Conservation (phyloP, 208 protist genomes). For the Crithidia sp. region DNA sequence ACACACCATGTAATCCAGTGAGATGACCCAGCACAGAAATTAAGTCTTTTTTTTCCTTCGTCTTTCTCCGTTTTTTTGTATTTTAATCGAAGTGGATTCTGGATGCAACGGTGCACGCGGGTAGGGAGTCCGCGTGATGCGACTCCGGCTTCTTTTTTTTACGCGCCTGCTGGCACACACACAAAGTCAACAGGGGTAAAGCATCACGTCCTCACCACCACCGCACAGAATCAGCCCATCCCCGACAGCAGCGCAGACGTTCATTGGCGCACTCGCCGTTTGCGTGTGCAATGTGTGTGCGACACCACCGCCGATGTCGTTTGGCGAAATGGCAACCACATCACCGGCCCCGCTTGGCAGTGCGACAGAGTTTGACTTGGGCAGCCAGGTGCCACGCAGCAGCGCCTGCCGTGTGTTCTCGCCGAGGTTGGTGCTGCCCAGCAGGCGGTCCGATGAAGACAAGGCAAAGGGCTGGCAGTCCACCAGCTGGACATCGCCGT, state of each 20-base stretch:
- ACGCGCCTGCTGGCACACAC: too few relatives aligned
- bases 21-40: too few relatives aligned
- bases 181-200: slow-evolving; percentile 28
- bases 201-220: slow-evolving; percentile 36
- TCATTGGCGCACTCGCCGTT: slow-evolving; percentile 17
- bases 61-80: too few relatives aligned
- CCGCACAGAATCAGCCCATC: slow-evolving; percentile 44
- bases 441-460: slow-evolving; percentile 50
- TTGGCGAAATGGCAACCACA: slow-evolving; percentile 24
- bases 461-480: slow-evolving; percentile 81
- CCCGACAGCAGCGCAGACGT: slow-evolving; percentile 37
- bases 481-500: slow-evolving; percentile 43
- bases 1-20: too few relatives aligned
- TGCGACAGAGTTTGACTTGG: slow-evolving; percentile 17
- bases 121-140: too few relatives aligned
- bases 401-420: slow-evolving; percentile 43
- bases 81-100: too few relatives aligned
- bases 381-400: slow-evolving; percentile 50
- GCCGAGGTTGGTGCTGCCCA: slow-evolving; percentile 37
- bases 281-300: slow-evolving; percentile 14
- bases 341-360: slow-evolving; percentile 34
- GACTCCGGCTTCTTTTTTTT: too few relatives aligned
- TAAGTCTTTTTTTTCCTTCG: too few relatives aligned
- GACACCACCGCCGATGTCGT: slow-evolving; percentile 26
- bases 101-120: too few relatives aligned